Evolutionary conservation across 305 asterid species (phyloP).

Genomic region (Solanum aculeatissimum): DNA sequence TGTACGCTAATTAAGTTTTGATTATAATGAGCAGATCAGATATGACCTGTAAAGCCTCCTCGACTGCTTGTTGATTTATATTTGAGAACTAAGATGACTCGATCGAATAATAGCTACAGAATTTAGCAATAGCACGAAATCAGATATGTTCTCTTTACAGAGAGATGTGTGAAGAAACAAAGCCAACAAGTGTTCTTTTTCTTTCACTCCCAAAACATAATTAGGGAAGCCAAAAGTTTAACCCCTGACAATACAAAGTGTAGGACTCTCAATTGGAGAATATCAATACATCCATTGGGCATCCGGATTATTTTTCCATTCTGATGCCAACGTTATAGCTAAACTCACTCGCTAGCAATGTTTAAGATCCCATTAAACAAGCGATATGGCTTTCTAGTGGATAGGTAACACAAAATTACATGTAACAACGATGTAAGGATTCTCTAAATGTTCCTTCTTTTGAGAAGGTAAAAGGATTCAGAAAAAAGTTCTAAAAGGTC

Average conservation of each 20-base stretch:
- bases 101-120: background rate
- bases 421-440: background rate
- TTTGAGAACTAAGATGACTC: background rate
- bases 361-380: background rate
- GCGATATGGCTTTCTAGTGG: no score
- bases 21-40: background rate
- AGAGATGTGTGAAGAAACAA: background rate
- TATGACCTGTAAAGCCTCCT: background rate
- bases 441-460: background rate
- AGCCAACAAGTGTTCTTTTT: background rate
- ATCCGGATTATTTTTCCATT: background rate
- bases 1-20: background rate
- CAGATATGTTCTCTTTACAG: background rate
- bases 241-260: background rate
- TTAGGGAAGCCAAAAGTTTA: background rate
- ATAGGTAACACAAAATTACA: background rate
- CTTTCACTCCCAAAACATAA: background rate
- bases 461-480: no score
- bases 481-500: background rate
- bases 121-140: background rate
- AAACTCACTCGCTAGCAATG: background rate
- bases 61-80: background rate
- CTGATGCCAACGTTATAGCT: background rate
- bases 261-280: background rate
- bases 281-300: background rate